A percentile compares a stretch with the other conserved stretches of the same genome.
These are phyloP conservation scores for Dissophora ornata DNA, from an alignment of 192 early-diverging fungal species.

Conservation along the genomic window DNA sequence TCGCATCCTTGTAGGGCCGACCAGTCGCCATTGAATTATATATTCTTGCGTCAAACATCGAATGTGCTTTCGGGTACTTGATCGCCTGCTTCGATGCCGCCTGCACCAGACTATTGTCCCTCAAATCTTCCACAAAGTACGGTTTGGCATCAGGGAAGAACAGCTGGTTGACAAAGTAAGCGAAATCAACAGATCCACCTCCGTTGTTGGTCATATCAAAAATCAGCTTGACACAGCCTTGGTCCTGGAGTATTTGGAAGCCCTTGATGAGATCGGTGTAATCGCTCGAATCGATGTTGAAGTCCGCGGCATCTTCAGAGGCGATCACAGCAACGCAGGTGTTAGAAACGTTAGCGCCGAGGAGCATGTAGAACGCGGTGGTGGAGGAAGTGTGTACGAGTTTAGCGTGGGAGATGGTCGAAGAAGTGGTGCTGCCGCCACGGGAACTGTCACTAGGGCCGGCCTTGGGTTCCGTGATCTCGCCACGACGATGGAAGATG, in stretches of 20 bases:
- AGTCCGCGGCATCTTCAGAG: background rate
- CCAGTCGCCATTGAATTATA: slow-evolving; percentile 14
- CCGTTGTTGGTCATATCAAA: slow-evolving; percentile 55
- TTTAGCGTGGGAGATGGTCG: slow-evolving; percentile 23
- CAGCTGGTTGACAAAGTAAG: slow-evolving; percentile 46
- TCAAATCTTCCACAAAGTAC: slow-evolving; percentile 26
- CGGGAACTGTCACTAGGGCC: background rate
- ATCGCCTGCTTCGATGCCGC: slow-evolving; percentile 11
- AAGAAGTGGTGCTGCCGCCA: background rate
- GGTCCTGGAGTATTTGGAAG: slow-evolving; percentile 18
- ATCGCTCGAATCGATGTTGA: background rate
- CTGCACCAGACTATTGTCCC: slow-evolving; percentile 20
- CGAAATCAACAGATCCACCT: slow-evolving; percentile 39
- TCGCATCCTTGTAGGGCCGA: slow-evolving; percentile 21
- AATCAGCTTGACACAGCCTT: slow-evolving; percentile 45
- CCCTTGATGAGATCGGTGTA: slow-evolving; percentile 23
- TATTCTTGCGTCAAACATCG: slow-evolving; percentile 19
- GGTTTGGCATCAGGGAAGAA: slow-evolving; percentile 44
- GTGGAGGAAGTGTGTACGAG: slow-evolving; percentile 1
- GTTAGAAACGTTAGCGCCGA: slow-evolving; percentile 5
- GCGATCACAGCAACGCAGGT: slow-evolving; percentile 32
- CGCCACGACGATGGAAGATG: slow-evolving; percentile 26
- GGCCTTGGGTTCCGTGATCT: background rate
- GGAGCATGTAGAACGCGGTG: slow-evolving; percentile 22
- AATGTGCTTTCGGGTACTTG: background rate